A percentile compares a stretch with the other conserved stretches of the same genome.
phyloP scores from a whole-genome alignment of 257 asterid species.

The Pogostemon cablin region DNA sequence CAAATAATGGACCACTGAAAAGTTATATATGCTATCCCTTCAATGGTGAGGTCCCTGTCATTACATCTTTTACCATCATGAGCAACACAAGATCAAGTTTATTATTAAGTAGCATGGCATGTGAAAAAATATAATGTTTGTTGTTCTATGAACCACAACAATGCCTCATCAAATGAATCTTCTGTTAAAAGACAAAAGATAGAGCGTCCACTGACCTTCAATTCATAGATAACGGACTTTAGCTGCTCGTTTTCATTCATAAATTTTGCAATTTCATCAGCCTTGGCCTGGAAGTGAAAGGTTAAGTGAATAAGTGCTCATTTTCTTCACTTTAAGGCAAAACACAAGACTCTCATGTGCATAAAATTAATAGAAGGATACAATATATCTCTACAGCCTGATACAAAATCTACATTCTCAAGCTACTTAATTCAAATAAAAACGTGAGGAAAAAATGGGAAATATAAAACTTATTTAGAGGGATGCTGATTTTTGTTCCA shows the following conservation, averaged over 20 bases:
- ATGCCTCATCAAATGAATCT: conserved; percentile 15
- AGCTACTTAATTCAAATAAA: conserved; percentile 24
- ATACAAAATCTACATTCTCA: conserved; percentile 6
- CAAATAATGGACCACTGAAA: not conserved
- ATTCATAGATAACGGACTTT: conserved; percentile 66
- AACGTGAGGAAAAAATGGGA: conserved; percentile 4
- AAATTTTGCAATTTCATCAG: conserved; percentile 90
- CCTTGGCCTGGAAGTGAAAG: conserved; percentile 69
- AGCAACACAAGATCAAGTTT: conserved; percentile 11
- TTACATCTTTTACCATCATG: conserved; percentile 9
- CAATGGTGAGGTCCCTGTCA: conserved; percentile 14
- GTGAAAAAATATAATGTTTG: not conserved
- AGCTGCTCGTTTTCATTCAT: conserved; percentile 91
- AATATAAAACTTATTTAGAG: not conserved
- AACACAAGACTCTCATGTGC: conserved; percentile 26
- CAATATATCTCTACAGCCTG: not conserved
- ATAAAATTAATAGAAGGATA: not conserved
- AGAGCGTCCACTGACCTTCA: conserved; percentile 54
- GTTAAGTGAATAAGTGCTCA: conserved; percentile 24
- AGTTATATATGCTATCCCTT: not conserved
- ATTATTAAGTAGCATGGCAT: not conserved
- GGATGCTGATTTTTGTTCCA: conserved; percentile 8
- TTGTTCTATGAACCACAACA: conserved; percentile 13
- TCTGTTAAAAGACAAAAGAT: conserved; percentile 1
- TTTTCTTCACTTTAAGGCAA: conserved; percentile 24